Conservation (phyloP, 2,329 filamentous ascomycete genomes). For the Hypoxylon sp. region DNA sequence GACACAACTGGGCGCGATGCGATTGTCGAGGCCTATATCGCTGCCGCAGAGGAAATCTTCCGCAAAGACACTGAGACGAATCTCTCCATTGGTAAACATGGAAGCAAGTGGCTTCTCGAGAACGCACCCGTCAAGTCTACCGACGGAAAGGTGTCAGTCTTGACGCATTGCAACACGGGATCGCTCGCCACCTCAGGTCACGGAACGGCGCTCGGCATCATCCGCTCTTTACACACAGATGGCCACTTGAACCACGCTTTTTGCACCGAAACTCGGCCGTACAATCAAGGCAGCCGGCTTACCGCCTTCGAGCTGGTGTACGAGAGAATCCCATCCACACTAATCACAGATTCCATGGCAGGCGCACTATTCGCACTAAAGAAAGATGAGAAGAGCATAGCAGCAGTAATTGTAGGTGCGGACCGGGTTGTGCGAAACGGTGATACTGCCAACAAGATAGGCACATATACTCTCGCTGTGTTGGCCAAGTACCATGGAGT, state of each 20-base stretch:
- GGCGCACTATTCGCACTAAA: conserved; percentile 77
- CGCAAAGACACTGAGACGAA: conserved; percentile 89
- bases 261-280: conserved; percentile 96
- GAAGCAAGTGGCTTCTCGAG: conserved; percentile 81
- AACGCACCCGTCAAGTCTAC: conserved; percentile 59
- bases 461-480: conserved; percentile 93
- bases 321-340: conserved; percentile 87
- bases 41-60: conserved; percentile 85
- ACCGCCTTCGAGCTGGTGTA: conserved; percentile 97
- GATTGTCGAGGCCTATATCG: conserved; percentile 76
- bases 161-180: conserved; percentile 98
- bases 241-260: conserved; percentile 81
- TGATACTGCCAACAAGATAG: conserved; percentile 98
- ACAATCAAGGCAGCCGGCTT: conserved; percentile 95
- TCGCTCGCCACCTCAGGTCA: conserved; percentile 98
- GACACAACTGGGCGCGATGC: conserved; percentile 56
- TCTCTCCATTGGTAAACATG: conserved; percentile 81
- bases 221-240: conserved; percentile 78
- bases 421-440: conserved; percentile 96
- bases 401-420: conserved; percentile 90
- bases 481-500: conserved; percentile 86
- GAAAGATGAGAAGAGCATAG: conserved; percentile 72
- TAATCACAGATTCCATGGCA: conserved; percentile 97
- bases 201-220: conserved; percentile 92
- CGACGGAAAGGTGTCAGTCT: conserved; percentile 72